These are phyloP conservation scores for Apocynum venetum DNA, from an alignment of 257 asterid species.

Conservation along the genomic window DNA sequence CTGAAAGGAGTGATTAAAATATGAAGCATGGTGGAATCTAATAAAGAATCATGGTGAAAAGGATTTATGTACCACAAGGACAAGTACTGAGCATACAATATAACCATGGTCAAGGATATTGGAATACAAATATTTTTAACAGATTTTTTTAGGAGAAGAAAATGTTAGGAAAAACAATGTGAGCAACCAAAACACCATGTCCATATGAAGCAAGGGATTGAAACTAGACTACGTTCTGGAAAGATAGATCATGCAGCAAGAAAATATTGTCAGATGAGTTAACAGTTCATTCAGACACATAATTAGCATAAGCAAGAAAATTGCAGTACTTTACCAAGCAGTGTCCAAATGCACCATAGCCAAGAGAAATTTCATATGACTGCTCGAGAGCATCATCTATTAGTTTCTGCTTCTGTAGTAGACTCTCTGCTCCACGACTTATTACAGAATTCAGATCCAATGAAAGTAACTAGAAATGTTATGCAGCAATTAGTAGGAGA, in stretches of 20 bases:
- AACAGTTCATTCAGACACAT: neutral
- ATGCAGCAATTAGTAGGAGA: neutral
- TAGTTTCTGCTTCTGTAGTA: constrained; percentile 54
- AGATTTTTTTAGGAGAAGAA: neutral
- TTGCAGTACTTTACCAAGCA: constrained; percentile 57
- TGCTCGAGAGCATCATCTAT: constrained; percentile 58
- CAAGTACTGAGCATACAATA: neutral
- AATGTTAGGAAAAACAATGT: neutral
- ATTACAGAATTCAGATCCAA: constrained; percentile 59
- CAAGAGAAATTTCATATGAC: constrained; percentile 70
- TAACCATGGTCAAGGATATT: neutral
- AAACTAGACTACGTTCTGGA: neutral
- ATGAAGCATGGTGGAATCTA: neutral
- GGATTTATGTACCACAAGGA: neutral
- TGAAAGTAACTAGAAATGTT: constrained; percentile 55
- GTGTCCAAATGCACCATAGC: constrained; percentile 64
- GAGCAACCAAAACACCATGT: neutral
- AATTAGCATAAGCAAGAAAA: constrained; percentile 9
- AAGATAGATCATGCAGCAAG: neutral
- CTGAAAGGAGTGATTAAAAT: neutral
- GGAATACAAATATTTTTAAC: neutral
- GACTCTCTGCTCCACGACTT: constrained; percentile 60
- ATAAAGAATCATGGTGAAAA: neutral
- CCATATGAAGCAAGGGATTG: neutral
- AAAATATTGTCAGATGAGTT: neutral